A percentile compares a stretch with the other conserved stretches of the same genome.
phyloP scores from a whole-genome alignment of 768 basidiomycete species.

The Podaxis mareebaensis region DNA sequence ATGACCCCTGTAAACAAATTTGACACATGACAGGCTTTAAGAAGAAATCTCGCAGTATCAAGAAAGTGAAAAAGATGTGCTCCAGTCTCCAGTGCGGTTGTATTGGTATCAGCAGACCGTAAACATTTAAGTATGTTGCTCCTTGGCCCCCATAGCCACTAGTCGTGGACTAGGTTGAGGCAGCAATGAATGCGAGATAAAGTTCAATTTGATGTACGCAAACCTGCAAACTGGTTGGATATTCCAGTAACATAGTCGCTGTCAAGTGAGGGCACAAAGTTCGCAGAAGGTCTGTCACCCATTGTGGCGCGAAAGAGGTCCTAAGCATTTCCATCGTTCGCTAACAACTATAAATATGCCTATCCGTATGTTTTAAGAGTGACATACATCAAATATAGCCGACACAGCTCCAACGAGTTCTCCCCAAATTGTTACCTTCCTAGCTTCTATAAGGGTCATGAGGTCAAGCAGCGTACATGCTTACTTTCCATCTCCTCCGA shows the following conservation, averaged over 20 bases:
- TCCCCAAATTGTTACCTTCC: constrained; percentile 45
- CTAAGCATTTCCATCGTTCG: constrained; percentile 36
- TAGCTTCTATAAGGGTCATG: constrained; percentile 14
- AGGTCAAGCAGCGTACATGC: constrained; percentile 1
- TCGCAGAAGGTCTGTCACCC: constrained; percentile 45
- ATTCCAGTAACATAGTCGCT: constrained; percentile 35
- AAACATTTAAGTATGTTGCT: neutral
- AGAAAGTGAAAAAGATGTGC: too few species aligned
- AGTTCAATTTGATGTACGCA: constrained; percentile 29
- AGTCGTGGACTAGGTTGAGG: neutral
- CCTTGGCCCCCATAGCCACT: neutral
- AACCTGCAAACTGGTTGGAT: constrained; percentile 34
- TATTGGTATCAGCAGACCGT: neutral
- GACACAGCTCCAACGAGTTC: constrained; percentile 43
- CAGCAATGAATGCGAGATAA: neutral
- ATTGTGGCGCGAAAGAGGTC: constrained; percentile 42
- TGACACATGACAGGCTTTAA: too few species aligned
- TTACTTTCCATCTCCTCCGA: constrained; percentile 38
- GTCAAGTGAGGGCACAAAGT: constrained; percentile 32
- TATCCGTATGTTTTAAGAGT: neutral
- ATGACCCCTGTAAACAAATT: too few species aligned
- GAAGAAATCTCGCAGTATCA: too few species aligned
- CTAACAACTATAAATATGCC: constrained; percentile 31
- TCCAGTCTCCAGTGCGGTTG: neutral
- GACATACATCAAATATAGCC: constrained; percentile 37